Conservation (phyloP, 2,329 filamentous ascomycete species). For the Intubia oerlemansii region DNA sequence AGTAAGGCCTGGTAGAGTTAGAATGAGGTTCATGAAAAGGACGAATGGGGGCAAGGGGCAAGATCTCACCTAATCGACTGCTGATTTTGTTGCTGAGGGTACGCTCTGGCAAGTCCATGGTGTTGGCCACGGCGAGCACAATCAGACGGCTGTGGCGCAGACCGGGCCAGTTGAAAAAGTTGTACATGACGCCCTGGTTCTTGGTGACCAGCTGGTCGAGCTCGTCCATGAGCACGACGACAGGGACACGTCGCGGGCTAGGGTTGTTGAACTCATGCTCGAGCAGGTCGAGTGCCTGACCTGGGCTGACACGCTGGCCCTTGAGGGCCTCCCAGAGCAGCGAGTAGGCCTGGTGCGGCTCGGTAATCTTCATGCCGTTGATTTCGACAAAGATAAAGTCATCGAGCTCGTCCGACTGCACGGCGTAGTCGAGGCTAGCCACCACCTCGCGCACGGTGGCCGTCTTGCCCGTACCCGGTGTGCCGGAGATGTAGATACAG, state of each 20-base stretch:
- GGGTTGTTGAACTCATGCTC: conserved; percentile 87
- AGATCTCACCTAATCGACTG: too few relatives aligned
- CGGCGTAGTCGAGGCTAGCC: conserved; percentile 67
- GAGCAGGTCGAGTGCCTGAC: conserved; percentile 75
- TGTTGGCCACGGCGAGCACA: conserved; percentile 93
- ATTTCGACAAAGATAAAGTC: conserved; percentile 99
- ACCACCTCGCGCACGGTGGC: conserved; percentile 94
- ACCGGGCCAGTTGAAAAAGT: conserved; percentile 98
- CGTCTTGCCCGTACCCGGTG: conserved; percentile 91
- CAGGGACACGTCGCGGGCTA: conserved; percentile 75
- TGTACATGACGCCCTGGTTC: conserved; percentile 99
- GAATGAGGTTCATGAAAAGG: too few relatives aligned
- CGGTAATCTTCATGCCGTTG: conserved; percentile 98
- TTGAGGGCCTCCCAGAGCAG: conserved; percentile 91
- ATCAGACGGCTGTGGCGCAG: conserved; percentile 81
- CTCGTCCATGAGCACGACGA: conserved; percentile 96
- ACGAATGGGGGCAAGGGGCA: too few relatives aligned
- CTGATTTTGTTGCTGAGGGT: conserved; percentile 98
- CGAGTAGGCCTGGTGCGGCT: conserved; percentile 90
- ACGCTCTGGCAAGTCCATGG: conserved; percentile 92
- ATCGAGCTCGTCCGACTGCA: conserved; percentile 76
- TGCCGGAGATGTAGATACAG: conserved; percentile 99
- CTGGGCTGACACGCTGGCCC: conserved; percentile 76
- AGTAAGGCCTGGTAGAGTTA: conserved; percentile 58
- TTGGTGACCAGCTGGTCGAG: conserved; percentile 93